Evolutionary conservation across 805 yeast species (phyloP).

Genomic region (Teunomyces atbi): DNA sequence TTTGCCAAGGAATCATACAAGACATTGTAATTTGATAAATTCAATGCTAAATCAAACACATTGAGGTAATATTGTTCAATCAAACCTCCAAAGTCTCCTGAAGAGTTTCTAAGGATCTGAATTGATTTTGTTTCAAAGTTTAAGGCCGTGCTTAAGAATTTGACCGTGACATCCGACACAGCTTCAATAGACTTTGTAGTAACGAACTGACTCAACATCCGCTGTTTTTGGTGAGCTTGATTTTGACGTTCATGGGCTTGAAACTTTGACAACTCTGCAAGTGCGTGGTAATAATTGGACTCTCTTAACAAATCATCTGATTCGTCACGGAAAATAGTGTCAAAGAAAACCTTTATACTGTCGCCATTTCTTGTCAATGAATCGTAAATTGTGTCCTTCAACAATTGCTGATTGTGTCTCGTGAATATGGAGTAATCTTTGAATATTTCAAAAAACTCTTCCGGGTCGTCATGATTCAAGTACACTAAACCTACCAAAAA

Average conservation of each 20-base stretch:
- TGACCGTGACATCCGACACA: slow-evolving; percentile 10
- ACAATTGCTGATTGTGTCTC: not conserved
- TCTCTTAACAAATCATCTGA: slow-evolving; percentile 12
- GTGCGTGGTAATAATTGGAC: slow-evolving; percentile 30
- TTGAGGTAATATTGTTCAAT: slow-evolving; percentile 17
- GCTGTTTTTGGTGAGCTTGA: slow-evolving; percentile 6
- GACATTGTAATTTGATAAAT: slow-evolving; percentile 18
- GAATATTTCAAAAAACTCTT: slow-evolving; percentile 21
- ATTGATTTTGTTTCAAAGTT: slow-evolving; percentile 28
- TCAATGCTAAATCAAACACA: slow-evolving; percentile 25
- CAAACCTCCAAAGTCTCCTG: not conserved
- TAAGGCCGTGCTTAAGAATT: slow-evolving; percentile 19
- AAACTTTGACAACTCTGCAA: slow-evolving; percentile 23
- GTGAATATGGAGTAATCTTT: slow-evolving; percentile 21
- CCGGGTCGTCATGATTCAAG: slow-evolving; percentile 28
- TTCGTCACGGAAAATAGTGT: slow-evolving; percentile 16
- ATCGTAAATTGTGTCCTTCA: slow-evolving; percentile 1
- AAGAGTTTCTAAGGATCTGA: slow-evolving; percentile 12
- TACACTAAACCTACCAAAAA: slow-evolving; percentile 36
- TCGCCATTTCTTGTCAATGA: slow-evolving; percentile 8
- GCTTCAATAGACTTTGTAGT: slow-evolving; percentile 3
- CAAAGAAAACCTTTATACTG: slow-evolving; percentile 20
- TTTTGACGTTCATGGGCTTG: slow-evolving; percentile 4
- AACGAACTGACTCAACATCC: slow-evolving; percentile 8
- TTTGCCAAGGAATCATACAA: slow-evolving; percentile 18